These are phyloP conservation scores for Ormosia emarginata DNA, from an alignment of 306 rosid species.

Conservation along the genomic window DNA sequence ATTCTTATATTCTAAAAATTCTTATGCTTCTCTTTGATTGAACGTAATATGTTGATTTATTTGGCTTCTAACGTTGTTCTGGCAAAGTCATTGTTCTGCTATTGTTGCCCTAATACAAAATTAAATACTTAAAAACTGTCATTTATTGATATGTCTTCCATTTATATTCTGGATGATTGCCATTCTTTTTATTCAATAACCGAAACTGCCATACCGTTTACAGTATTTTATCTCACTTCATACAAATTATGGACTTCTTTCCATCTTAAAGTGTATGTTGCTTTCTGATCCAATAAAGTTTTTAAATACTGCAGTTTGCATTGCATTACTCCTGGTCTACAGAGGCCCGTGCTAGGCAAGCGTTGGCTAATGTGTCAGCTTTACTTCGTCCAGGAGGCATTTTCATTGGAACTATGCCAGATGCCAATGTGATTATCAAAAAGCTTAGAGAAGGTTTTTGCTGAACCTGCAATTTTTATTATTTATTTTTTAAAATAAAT, in stretches of 20 bases:
- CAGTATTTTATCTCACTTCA: not conserved
- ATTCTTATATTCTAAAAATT: not conserved
- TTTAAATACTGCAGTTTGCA: slow-evolving; percentile 39
- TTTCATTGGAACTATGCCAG: slow-evolving; percentile 98
- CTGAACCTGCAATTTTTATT: not conserved
- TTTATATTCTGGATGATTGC: not conserved
- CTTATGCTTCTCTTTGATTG: not conserved
- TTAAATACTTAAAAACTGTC: not conserved
- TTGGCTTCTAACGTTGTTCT: not conserved
- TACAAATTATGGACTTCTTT: not conserved
- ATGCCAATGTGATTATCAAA: slow-evolving; percentile 87
- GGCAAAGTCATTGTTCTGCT: not conserved
- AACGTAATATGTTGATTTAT: not conserved
- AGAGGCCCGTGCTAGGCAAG: slow-evolving; percentile 91
- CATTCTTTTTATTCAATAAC: not conserved
- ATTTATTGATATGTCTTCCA: not conserved
- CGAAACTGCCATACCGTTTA: not conserved
- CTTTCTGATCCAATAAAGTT: slow-evolving; percentile 5
- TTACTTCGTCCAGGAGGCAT: slow-evolving; percentile 98
- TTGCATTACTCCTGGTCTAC: slow-evolving; percentile 81
- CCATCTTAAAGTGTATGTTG: slow-evolving; percentile 7
- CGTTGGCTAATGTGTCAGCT: slow-evolving; percentile 87
- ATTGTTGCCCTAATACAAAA: not conserved
- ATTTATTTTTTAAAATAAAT: slow-evolving; percentile 7
- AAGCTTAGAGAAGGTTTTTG: slow-evolving; percentile 86